Conservation (phyloP, 306 rosid genomes). For the Glycine tomentella region DNA sequence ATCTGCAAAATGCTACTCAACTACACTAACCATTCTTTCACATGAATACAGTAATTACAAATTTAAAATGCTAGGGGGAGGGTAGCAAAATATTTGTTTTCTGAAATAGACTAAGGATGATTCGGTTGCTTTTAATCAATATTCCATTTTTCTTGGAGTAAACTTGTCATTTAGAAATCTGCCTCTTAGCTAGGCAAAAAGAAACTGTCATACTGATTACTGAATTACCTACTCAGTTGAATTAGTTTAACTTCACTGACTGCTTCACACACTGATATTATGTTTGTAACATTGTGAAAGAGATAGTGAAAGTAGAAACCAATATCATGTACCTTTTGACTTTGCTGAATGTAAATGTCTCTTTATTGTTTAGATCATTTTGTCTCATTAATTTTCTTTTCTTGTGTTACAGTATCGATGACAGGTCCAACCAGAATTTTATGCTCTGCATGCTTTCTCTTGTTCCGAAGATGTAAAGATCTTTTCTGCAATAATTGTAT, state of each 20-base stretch:
- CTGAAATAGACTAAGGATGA: neutral
- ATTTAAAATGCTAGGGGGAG: neutral
- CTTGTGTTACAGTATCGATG: slow-evolving; percentile 50
- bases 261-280: slow-evolving; percentile 24
- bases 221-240: slow-evolving; percentile 25
- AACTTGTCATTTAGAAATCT: neutral
- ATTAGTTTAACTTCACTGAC: slow-evolving; percentile 28
- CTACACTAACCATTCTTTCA: slow-evolving; percentile 2
- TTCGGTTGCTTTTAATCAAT: neutral
- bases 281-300: neutral
- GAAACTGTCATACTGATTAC: neutral
- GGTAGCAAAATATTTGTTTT: neutral
- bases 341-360: slow-evolving; percentile 29
- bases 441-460: slow-evolving; percentile 43
- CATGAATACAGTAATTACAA: neutral
- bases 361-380: slow-evolving; percentile 32
- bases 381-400: slow-evolving; percentile 29
- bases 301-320: slow-evolving; percentile 12
- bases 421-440: slow-evolving; percentile 40
- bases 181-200: neutral
- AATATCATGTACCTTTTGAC: slow-evolving; percentile 16
- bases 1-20: neutral
- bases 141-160: neutral
- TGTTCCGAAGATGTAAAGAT: slow-evolving; percentile 38
- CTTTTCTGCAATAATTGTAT: slow-evolving; percentile 30